phyloP scores from a whole-genome alignment of 2,329 filamentous ascomycete species.

The Ophiostoma sp. region DNA sequence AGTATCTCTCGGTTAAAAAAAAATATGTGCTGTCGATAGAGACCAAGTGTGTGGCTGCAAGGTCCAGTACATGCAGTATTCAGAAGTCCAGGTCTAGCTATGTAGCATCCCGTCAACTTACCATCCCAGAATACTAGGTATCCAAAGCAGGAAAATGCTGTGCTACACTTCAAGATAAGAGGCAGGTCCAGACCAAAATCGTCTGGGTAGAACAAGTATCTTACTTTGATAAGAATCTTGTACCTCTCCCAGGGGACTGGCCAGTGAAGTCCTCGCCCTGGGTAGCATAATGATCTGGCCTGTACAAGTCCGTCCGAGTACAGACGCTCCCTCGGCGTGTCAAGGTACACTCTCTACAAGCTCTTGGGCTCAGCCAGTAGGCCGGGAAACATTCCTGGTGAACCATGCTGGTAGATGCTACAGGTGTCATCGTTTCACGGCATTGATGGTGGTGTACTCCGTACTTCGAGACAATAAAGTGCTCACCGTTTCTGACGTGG shows the following conservation, averaged over 20 bases:
- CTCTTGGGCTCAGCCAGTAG: not conserved
- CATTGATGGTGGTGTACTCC: not conserved
- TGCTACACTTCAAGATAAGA: not conserved
- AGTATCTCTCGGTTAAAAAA: not conserved
- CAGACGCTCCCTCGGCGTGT: not conserved
- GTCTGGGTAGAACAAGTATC: not conserved
- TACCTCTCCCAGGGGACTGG: not conserved
- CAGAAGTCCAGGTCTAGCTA: no score
- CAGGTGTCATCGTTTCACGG: not conserved
- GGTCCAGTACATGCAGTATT: not conserved
- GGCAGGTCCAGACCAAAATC: not conserved
- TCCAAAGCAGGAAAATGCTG: not conserved
- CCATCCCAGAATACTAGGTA: not conserved
- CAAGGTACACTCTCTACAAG: not conserved
- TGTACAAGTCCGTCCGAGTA: not conserved
- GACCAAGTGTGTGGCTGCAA: not conserved
- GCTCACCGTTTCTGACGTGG: not conserved
- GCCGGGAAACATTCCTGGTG: not conserved
- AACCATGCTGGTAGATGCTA: no score
- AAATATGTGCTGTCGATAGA: not conserved
- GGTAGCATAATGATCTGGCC: not conserved
- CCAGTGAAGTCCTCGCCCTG: not conserved
- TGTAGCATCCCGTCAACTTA: not conserved
- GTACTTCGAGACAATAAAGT: not conserved
- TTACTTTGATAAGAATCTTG: not conserved